phyloP scores from a whole-genome alignment of 2,329 filamentous ascomycete species.

The Ophiostoma fasciatum region DNA sequence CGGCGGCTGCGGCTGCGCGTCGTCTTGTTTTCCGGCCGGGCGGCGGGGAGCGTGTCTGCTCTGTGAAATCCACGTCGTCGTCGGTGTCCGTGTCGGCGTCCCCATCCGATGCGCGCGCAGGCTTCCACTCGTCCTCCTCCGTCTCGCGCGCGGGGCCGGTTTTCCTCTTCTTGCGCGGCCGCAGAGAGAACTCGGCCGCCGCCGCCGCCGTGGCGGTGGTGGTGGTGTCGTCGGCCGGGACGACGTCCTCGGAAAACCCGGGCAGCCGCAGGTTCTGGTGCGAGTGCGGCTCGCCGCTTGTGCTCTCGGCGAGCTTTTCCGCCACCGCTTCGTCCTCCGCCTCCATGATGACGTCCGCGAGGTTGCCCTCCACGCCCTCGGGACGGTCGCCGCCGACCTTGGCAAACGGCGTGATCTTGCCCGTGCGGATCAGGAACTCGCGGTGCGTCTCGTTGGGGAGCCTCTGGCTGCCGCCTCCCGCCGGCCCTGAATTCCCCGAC shows the following conservation, averaged over 20 bases:
- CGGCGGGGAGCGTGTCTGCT: conserved; percentile 2
- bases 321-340: conserved; percentile 59
- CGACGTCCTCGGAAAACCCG: conserved; percentile 45
- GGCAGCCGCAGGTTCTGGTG: conserved; percentile 62
- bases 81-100: conserved; percentile 3
- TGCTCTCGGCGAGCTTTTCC: conserved; percentile 29
- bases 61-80: conserved; percentile 15
- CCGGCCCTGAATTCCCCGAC: too few relatives aligned
- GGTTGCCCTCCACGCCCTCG: conserved; percentile 47
- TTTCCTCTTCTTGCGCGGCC: conserved; percentile 42
- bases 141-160: conserved; percentile 32
- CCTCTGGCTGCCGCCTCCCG: conserved; percentile 40
- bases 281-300: conserved; percentile 38
- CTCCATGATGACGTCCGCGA: conserved; percentile 66
- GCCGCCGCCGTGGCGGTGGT: conserved; percentile 7
- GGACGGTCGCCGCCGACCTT: conserved; percentile 53
- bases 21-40: too few relatives aligned
- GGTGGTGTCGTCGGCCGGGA: conserved; percentile 7
- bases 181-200: conserved; percentile 41
- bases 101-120: conserved; percentile 9
- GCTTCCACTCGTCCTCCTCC: conserved; percentile 9
- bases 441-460: conserved; percentile 72
- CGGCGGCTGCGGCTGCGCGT: not conserved
- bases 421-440: conserved; percentile 85
- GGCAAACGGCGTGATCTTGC: conserved; percentile 94